These are phyloP conservation scores for Pythium oligandrum DNA, from an alignment of 352 stramenopile species.

Conservation along the genomic window DNA sequence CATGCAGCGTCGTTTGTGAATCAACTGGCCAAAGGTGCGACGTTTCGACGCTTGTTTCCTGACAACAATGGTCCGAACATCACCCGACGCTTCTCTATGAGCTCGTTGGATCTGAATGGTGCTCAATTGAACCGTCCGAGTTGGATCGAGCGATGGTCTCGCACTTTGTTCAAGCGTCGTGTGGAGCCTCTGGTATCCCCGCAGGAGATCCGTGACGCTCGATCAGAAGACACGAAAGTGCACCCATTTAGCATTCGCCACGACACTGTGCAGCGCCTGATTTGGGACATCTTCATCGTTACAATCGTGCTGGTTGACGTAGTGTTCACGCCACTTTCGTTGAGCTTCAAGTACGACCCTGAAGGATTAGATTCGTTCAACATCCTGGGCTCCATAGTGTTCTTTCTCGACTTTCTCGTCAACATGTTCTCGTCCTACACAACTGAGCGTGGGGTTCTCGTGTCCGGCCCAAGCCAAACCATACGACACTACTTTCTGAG, in stretches of 20 bases:
- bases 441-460: slow-evolving; percentile 39
- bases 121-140: background rate
- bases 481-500: slow-evolving; percentile 46
- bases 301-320: slow-evolving; percentile 50
- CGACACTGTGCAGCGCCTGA: slow-evolving; percentile 30
- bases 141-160: slow-evolving; percentile 5
- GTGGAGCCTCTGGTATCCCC: slow-evolving; percentile 18
- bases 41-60: background rate
- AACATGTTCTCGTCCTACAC: slow-evolving; percentile 55
- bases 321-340: slow-evolving; percentile 39
- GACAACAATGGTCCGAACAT: slow-evolving; percentile 22
- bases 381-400: slow-evolving; percentile 31
- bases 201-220: slow-evolving; percentile 33
- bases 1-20: background rate
- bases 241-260: slow-evolving; percentile 47
- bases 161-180: slow-evolving; percentile 5
- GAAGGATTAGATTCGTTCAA: slow-evolving; percentile 26
- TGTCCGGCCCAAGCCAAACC: slow-evolving; percentile 39
- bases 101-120: slow-evolving; percentile 16
- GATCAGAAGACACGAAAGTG: slow-evolving; percentile 22
- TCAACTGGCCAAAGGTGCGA: background rate
- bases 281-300: slow-evolving; percentile 56
- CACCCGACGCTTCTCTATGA: slow-evolving; percentile 34
- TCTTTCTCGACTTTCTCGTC: slow-evolving; percentile 50
- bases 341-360: slow-evolving; percentile 40